Base-by-base conservation (phyloP, 768 basidiomycete species). In the Chiua virens region DNA sequence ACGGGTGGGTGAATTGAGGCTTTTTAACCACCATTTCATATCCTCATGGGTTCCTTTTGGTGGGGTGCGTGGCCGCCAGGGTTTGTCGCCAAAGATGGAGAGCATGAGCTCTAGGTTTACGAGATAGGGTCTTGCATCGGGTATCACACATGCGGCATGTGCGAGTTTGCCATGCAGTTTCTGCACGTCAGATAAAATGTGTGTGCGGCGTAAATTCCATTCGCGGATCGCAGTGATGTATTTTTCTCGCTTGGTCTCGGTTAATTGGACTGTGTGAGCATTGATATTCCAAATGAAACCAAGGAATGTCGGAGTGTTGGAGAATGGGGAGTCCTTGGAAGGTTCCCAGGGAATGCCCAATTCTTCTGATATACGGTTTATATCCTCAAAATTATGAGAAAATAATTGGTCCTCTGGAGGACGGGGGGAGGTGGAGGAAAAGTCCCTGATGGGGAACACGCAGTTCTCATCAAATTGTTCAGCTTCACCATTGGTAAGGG, bases 281-380 rank as follows among this genome's bases (percentile, higher is more conserved):
- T n/a, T 50, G 7, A 72, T 32, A 41, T 73, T 60, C 75, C 72
- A 75, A n/a, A 59, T 25, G 55, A 75, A 71, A 8, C 75, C 70
- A 17, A 58, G 49, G 20, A 55, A 58, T 2, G 42, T 43, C 1
- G 50, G 48, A 3, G 34, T 17, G 0, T 10, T 15, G 4, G 27
- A 17, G 22, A 58, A 58, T 8, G 39, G 49, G 15, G 45, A 32
- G 41, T 58, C 49, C 25, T 57, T 58, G 1, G 35, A 30, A 0
- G 22, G 2, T 6, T 53, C 49, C 53, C 53, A 58, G 0, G 43
- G 47, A 1, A 59, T 54, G 0, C 55, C 58, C 0, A 59, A 38
- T 0, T 32, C 3, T 9, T 47, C 1, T 0, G 17, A 56, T 2
- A 58, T 4, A 1, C 0, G 2, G 18, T 58, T 39, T 4, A 58